Evolutionary conservation across 2,329 filamentous ascomycete species (phyloP).

Genomic region (Aspergillus costaricaensis): DNA sequence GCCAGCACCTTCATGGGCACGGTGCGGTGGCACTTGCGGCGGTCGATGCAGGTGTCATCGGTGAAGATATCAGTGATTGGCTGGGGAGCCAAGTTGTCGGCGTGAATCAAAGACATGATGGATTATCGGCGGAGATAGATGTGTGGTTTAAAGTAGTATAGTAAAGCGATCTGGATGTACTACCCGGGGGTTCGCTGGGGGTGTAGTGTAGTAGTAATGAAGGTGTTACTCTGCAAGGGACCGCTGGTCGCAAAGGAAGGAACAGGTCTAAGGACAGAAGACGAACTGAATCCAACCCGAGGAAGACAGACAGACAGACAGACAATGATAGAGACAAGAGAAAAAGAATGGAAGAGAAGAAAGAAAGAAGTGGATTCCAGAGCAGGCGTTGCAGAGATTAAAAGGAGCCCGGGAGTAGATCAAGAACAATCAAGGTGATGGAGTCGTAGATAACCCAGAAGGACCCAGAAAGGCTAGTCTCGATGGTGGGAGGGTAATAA

Average conservation of each 20-base stretch:
- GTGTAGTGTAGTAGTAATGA: constrained; percentile 7
- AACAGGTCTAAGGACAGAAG: constrained; percentile 6
- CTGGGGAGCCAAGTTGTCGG: constrained; percentile 43
- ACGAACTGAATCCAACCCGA: constrained; percentile 18
- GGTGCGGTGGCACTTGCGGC: constrained; percentile 63
- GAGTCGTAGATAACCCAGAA: constrained; percentile 9
- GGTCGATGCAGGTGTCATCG: constrained; percentile 67
- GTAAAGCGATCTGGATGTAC: not conserved
- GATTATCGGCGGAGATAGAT: not conserved
- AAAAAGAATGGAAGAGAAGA: constrained; percentile 9
- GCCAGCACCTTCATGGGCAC: constrained; percentile 74
- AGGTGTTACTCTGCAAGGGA: constrained; percentile 13
- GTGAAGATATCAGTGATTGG: constrained; percentile 55
- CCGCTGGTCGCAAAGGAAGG: constrained; percentile 12
- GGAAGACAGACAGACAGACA: constrained; percentile 17
- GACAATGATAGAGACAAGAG: constrained; percentile 15
- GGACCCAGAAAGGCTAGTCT: not conserved
- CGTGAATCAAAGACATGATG: constrained; percentile 39
- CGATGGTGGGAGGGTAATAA: not conserved
- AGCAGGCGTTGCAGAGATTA: constrained; percentile 21
- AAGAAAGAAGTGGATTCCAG: constrained; percentile 15
- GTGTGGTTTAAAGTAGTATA: not conserved
- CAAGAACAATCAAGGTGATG: constrained; percentile 11
- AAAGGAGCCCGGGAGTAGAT: constrained; percentile 27
- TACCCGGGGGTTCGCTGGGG: not conserved